A percentile compares a stretch with the other conserved stretches of the same genome.
phyloP scores from a whole-genome alignment of 73 alveolate genomes.

The Breviolum minutum region DNA sequence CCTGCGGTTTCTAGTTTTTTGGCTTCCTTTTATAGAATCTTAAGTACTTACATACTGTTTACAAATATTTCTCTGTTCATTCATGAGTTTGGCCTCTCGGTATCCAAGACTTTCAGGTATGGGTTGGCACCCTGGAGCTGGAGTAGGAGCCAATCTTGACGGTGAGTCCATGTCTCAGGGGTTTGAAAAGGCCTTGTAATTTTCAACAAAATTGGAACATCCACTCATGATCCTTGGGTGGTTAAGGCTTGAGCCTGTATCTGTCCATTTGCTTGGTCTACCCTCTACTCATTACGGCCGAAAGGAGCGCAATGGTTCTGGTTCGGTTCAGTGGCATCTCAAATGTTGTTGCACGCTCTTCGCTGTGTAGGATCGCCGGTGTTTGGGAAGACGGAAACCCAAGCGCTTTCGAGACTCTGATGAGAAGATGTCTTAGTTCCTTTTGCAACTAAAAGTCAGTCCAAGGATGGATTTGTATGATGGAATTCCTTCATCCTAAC shows the following conservation, averaged over 20 bases:
- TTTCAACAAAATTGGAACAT: not conserved
- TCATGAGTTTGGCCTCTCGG: not conserved
- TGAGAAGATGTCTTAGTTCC: slow-evolving; percentile 29
- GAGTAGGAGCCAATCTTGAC: slow-evolving; percentile 92
- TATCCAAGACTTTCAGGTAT: slow-evolving; percentile 16
- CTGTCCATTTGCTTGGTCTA: slow-evolving; percentile 47
- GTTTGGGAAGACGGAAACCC: slow-evolving; percentile 90
- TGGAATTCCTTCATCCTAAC: not conserved
- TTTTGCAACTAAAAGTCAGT: not conserved
- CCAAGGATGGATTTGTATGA: not conserved
- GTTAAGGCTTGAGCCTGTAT: slow-evolving; percentile 77
- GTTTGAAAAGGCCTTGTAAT: not conserved
- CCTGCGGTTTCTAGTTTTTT: too few species aligned
- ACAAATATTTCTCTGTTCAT: too few species aligned
- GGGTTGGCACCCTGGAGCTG: slow-evolving; percentile 93
- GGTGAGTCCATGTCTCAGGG: slow-evolving; percentile 50
- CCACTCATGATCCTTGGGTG: not conserved
- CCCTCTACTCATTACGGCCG: slow-evolving; percentile 93
- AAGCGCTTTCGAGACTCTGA: slow-evolving; percentile 95
- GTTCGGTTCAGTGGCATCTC: too few species aligned
- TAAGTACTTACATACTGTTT: too few species aligned
- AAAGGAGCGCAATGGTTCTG: slow-evolving; percentile 9
- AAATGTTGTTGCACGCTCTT: not conserved
- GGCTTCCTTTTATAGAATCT: too few species aligned
- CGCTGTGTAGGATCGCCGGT: slow-evolving; percentile 94